These are phyloP conservation scores for Vitis vinifera DNA, from an alignment of 164 flowering plant species.

Conservation along the genomic window DNA sequence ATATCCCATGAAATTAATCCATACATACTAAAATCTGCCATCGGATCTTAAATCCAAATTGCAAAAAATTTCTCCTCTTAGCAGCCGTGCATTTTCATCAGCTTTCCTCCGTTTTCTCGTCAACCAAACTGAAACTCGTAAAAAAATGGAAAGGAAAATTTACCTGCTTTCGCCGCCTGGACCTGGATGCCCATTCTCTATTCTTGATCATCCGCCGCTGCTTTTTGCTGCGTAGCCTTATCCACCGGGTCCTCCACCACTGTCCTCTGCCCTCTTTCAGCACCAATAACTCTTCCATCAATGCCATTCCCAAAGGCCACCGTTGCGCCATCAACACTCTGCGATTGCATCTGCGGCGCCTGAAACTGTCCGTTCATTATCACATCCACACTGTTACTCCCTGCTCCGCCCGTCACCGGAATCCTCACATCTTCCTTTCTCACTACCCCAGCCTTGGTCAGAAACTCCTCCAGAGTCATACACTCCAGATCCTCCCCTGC, in stretches of 20 bases:
- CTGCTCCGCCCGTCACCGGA: slow-evolving; percentile 3
- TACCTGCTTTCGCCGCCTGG: slow-evolving; percentile 69
- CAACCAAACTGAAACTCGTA: neutral
- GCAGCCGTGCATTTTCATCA: slow-evolving; percentile 31
- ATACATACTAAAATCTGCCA: no score
- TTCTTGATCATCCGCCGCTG: slow-evolving; percentile 72
- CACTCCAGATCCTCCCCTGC: slow-evolving; percentile 28
- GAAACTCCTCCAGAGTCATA: slow-evolving; percentile 84
- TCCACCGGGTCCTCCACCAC: slow-evolving; percentile 43
- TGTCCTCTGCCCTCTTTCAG: slow-evolving; percentile 36
- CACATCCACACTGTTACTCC: slow-evolving; percentile 20
- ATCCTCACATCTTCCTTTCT: slow-evolving; percentile 49
- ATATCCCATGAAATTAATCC: no score
- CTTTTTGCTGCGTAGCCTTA: slow-evolving; percentile 57
- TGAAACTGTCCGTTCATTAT: neutral
- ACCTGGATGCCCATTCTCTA: slow-evolving; percentile 68
- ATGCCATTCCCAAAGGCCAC: slow-evolving; percentile 21
- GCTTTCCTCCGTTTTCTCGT: slow-evolving; percentile 1
- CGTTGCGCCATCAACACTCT: slow-evolving; percentile 11
- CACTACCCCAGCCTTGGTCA: slow-evolving; percentile 73
- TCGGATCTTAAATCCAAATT: no score
- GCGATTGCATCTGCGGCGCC: slow-evolving; percentile 8
- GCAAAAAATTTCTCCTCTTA: slow-evolving; percentile 35
- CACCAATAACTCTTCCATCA: slow-evolving; percentile 13
- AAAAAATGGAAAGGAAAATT: neutral